Conservation (phyloP, 2,329 filamentous ascomycete species). For the Trichoderma sp. region DNA sequence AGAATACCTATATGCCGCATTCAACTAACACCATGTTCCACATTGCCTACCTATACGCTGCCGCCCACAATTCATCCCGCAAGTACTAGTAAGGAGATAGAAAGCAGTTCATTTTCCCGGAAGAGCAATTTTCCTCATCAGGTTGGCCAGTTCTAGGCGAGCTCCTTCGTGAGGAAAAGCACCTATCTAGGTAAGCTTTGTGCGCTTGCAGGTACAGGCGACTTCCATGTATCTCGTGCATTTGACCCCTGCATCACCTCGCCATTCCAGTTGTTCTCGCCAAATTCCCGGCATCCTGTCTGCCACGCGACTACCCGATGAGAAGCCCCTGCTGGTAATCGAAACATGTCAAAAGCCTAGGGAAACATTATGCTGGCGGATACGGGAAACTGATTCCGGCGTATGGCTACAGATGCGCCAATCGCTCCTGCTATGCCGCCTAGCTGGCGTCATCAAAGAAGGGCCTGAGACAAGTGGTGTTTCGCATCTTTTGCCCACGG, state of each 20-base stretch:
- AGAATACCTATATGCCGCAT: neutral
- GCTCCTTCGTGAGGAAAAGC: neutral
- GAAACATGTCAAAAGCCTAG: slow-evolving; percentile 14
- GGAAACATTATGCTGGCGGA: slow-evolving; percentile 14
- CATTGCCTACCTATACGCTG: neutral
- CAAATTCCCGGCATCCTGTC: neutral
- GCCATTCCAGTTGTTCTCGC: neutral
- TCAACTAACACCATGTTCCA: neutral
- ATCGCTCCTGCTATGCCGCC: slow-evolving; percentile 7
- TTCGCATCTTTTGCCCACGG: slow-evolving; percentile 9
- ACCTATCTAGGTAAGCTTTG: neutral
- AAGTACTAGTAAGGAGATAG: neutral
- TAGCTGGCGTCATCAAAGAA: slow-evolving; percentile 18
- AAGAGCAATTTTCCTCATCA: no score
- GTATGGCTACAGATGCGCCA: neutral
- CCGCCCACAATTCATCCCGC: neutral
- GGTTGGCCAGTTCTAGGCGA: neutral
- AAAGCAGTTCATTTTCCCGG: neutral
- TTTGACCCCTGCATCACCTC: neutral
- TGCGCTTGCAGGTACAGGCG: neutral
- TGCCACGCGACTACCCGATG: slow-evolving; percentile 15
- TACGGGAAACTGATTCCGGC: slow-evolving; percentile 8
- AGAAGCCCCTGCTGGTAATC: neutral
- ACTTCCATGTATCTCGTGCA: neutral
- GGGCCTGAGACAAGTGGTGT: slow-evolving; percentile 21